Conservation (phyloP, 2,329 filamentous ascomycete genomes). For the Aspergillus pseudoglaucus region DNA sequence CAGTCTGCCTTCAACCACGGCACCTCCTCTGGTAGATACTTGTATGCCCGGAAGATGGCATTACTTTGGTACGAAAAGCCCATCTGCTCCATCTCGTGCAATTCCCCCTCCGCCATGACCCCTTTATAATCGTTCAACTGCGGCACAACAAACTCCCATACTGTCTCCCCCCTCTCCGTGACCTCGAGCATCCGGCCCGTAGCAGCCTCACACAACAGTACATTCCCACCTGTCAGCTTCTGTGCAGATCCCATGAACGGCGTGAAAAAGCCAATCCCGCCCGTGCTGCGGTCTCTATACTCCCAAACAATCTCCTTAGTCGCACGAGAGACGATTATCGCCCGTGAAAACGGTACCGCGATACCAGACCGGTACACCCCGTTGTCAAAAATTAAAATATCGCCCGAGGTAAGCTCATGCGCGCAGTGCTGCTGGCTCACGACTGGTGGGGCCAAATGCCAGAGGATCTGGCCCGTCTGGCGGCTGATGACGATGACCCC, state of each 20-base stretch:
- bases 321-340: slow-evolving; percentile 34
- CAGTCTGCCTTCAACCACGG: slow-evolving; percentile 24
- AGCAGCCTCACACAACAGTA: slow-evolving; percentile 38
- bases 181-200: slow-evolving; percentile 43
- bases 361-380: slow-evolving; percentile 37
- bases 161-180: slow-evolving; percentile 33
- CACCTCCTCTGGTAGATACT: slow-evolving; percentile 36
- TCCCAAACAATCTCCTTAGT: slow-evolving; percentile 41
- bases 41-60: slow-evolving; percentile 41
- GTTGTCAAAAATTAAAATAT: slow-evolving; percentile 44
- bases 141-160: slow-evolving; percentile 42
- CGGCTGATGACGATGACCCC: slow-evolving; percentile 40
- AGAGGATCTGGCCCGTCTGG: slow-evolving; percentile 34
- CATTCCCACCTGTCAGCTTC: slow-evolving; percentile 37
- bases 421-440: slow-evolving; percentile 43
- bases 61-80: slow-evolving; percentile 37
- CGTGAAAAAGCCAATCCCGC: slow-evolving; percentile 38
- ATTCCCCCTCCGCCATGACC: slow-evolving; percentile 12
- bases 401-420: slow-evolving; percentile 35
- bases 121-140: slow-evolving; percentile 36
- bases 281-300: slow-evolving; percentile 33
- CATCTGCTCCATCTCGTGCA: slow-evolving; percentile 31
- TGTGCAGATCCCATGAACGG: slow-evolving; percentile 46
- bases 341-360: slow-evolving; percentile 38
- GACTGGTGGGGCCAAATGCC: slow-evolving; percentile 23